These are phyloP conservation scores for Candida succiphila DNA, from an alignment of 805 yeast genomes.

Conservation along the genomic window DNA sequence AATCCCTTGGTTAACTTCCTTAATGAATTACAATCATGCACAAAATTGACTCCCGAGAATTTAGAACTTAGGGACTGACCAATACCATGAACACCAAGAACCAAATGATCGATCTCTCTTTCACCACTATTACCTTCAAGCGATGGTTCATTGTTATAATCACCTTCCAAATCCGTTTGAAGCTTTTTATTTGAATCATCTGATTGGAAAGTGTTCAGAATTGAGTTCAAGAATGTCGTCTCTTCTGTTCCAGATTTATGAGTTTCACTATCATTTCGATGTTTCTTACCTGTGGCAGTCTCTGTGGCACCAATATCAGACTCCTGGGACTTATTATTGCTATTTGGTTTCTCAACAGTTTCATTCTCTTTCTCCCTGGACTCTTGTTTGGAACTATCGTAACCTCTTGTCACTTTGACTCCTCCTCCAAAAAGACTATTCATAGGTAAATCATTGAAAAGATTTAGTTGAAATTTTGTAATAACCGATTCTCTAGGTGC, in stretches of 20 bases:
- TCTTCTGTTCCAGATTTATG: constrained; percentile 1
- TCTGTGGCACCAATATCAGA: background rate
- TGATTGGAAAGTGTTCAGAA: constrained; percentile 5
- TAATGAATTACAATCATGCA: constrained; percentile 69
- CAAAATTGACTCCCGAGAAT: constrained; percentile 76
- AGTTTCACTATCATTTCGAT: background rate
- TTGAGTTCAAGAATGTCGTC: background rate
- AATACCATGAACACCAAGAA: constrained; percentile 90
- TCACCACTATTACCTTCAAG: constrained; percentile 26
- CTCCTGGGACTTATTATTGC: background rate
- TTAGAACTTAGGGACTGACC: constrained; percentile 80
- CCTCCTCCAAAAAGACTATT: constrained; percentile 36
- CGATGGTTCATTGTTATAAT: constrained; percentile 35
- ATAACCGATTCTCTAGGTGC: constrained; percentile 17
- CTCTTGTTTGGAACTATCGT: constrained; percentile 5
- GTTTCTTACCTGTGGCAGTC: constrained; percentile 4
- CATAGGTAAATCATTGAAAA: constrained; percentile 11
- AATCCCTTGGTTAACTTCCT: constrained; percentile 46
- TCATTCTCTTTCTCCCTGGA: no score
- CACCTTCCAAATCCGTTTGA: constrained; percentile 40
- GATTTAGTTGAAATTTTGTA: constrained; percentile 17
- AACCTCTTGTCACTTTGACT: constrained; percentile 41
- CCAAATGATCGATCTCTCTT: constrained; percentile 42
- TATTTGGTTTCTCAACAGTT: background rate
- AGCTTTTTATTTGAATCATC: constrained; percentile 21